Evolutionary conservation across 345 rosid genomes (phyloP).

Genomic region (Bruguiera sexangula): DNA sequence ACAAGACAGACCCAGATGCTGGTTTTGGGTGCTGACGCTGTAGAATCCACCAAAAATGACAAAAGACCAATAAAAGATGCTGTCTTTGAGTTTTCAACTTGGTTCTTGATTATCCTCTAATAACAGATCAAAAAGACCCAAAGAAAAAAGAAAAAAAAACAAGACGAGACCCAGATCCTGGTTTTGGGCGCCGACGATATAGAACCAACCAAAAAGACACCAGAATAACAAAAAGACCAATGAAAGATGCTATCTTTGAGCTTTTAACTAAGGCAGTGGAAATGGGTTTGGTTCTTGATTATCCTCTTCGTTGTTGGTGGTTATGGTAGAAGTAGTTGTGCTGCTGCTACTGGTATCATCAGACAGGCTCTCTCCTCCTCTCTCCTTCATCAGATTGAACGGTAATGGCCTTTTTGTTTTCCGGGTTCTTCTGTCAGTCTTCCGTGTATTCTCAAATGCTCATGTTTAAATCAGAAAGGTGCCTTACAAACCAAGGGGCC

Average conservation of each 20-base stretch:
- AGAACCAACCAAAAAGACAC: background rate
- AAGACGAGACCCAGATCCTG: no score
- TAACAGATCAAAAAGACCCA: no score
- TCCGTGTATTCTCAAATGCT: background rate
- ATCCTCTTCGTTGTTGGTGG: constrained; percentile 22
- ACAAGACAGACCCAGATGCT: constrained; percentile 3
- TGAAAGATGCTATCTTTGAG: background rate
- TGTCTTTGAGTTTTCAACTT: no score
- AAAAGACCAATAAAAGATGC: no score
- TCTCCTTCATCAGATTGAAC: constrained; percentile 38
- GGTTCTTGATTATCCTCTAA: no score
- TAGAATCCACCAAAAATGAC: no score
- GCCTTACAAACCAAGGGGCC: background rate
- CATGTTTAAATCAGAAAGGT: background rate
- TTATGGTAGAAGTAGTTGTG: background rate
- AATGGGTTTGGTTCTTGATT: constrained; percentile 19
- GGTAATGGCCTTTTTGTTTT: background rate
- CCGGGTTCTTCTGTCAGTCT: background rate
- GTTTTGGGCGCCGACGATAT: no score
- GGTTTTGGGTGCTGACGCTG: background rate
- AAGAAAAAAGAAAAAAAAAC: no score
- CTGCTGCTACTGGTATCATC: constrained; percentile 6
- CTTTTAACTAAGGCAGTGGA: background rate
- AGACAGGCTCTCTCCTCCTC: constrained; percentile 54
- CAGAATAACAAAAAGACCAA: background rate